A percentile compares a stretch with the other conserved stretches of the same genome.
Conservation (phyloP, 2,329 filamentous ascomycete genomes). For the Cordyceps fumosorosea region DNA sequence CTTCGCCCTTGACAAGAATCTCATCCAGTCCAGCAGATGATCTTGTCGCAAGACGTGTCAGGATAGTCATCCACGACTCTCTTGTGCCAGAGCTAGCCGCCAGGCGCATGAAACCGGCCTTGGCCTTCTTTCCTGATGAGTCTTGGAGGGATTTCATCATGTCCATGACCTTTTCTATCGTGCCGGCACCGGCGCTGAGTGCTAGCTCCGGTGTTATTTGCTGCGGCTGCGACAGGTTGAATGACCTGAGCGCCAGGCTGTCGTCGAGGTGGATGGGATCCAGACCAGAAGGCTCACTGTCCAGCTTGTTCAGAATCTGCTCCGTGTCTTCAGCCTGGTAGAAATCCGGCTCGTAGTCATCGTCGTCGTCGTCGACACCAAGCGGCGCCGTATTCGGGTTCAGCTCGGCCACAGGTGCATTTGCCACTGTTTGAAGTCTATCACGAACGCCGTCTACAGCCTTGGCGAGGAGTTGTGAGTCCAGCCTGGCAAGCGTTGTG, state of each 20-base stretch:
- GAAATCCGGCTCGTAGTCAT: conserved; percentile 85
- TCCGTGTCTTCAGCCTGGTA: conserved; percentile 69
- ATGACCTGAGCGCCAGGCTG: conserved; percentile 64
- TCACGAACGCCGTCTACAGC: conserved; percentile 61
- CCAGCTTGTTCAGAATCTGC: conserved; percentile 70
- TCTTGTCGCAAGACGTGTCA: conserved; percentile 79
- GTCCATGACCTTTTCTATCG: conserved; percentile 69
- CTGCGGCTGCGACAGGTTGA: conserved; percentile 71
- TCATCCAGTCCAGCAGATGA: conserved; percentile 65
- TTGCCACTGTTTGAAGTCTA: conserved; percentile 41
- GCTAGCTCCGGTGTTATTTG: conserved; percentile 65
- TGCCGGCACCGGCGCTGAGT: conserved; percentile 65
- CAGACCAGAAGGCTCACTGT: conserved; percentile 54
- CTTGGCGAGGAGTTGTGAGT: conserved; percentile 60
- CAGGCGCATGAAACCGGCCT: conserved; percentile 72
- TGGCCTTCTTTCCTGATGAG: conserved; percentile 51
- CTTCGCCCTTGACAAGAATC: conserved; percentile 50
- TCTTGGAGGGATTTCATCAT: conserved; percentile 71
- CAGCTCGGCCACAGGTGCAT: conserved; percentile 37
- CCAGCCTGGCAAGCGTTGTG: conserved; percentile 66
- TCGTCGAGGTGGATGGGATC: conserved; percentile 26
- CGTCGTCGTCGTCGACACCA: conserved; percentile 72
- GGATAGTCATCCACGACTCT: conserved; percentile 85
- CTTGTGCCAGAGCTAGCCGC: conserved; percentile 78
- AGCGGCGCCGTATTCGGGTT: conserved; percentile 55